A percentile compares a stretch with the other conserved stretches of the same genome.
Conservation (phyloP, 129 eudicot genomes). For the Artemisia tridentata region DNA sequence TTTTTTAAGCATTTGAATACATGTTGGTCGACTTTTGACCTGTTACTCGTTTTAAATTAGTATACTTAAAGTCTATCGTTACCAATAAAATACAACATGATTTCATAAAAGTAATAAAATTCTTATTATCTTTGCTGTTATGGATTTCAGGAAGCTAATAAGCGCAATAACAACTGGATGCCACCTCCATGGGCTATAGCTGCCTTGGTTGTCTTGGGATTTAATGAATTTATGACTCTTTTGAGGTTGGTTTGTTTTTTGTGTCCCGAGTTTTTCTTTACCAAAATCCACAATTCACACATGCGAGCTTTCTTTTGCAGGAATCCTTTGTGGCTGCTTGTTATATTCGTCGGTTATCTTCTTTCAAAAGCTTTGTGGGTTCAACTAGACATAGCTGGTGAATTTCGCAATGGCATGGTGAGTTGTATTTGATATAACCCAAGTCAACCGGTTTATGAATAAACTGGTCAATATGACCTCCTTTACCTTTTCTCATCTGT, state of each 20-base stretch:
- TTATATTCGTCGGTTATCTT: slow-evolving; percentile 75
- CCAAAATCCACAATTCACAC: slow-evolving; percentile 16
- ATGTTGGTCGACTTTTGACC: no score
- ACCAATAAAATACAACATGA: no score
- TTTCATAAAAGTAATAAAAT: background rate
- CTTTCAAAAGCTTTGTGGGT: slow-evolving; percentile 97
- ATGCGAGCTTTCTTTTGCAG: slow-evolving; percentile 38
- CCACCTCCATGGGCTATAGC: slow-evolving; percentile 99
- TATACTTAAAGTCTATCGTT: no score
- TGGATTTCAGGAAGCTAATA: slow-evolving; percentile 86
- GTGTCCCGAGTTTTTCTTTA: background rate
- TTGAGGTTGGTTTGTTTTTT: slow-evolving; percentile 50
- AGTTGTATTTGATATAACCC: slow-evolving; percentile 26
- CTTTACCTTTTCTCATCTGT: slow-evolving; percentile 4
- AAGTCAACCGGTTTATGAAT: background rate
- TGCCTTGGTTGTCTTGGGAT: slow-evolving; percentile 75
- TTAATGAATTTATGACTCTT: slow-evolving; percentile 96
- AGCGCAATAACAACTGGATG: slow-evolving; percentile 86
- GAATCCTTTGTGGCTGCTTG: slow-evolving; percentile 78
- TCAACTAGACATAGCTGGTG: slow-evolving; percentile 83
- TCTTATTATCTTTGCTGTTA: background rate
- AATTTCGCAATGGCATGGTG: slow-evolving; percentile 87
- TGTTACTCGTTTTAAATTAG: no score
- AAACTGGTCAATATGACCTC: background rate
- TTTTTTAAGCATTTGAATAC: no score